Conservation (phyloP, 1,284 basidiomycete species). For the Marasmius sp. region DNA sequence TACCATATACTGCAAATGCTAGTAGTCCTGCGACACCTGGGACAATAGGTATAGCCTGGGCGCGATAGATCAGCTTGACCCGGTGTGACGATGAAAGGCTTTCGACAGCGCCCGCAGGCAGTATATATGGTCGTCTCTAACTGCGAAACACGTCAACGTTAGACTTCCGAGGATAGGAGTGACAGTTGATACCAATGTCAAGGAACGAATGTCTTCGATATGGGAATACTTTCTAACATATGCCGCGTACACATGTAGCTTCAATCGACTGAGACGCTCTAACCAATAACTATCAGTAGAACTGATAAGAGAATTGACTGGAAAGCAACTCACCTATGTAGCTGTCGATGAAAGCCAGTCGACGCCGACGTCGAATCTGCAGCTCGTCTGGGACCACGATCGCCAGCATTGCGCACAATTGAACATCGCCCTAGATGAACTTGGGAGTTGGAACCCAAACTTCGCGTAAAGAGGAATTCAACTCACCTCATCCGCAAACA, state of each 20-base stretch:
- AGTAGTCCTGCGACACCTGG: slow-evolving; percentile 47
- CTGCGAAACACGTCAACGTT: slow-evolving; percentile 32
- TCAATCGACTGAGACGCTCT: slow-evolving; percentile 64
- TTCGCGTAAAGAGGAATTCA: neutral
- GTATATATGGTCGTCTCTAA: slow-evolving; percentile 69
- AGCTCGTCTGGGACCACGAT: slow-evolving; percentile 61
- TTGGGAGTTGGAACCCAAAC: neutral
- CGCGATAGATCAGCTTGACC: slow-evolving; percentile 29
- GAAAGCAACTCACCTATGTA: slow-evolving; percentile 59
- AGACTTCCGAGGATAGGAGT: neutral
- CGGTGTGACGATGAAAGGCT: slow-evolving; percentile 46
- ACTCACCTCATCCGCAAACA: slow-evolving; percentile 61
- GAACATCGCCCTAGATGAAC: slow-evolving; percentile 61
- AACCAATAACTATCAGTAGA: neutral
- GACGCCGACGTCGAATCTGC: slow-evolving; percentile 39
- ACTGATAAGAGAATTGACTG: neutral
- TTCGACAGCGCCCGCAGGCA: slow-evolving; percentile 64
- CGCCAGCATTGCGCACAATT: slow-evolving; percentile 72
- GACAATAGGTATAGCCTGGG: slow-evolving; percentile 49
- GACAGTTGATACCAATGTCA: slow-evolving; percentile 45
- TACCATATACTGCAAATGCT: slow-evolving; percentile 72
- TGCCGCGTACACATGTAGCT: slow-evolving; percentile 62
- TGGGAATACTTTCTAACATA: slow-evolving; percentile 67
- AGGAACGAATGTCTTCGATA: slow-evolving; percentile 46
- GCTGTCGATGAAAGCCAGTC: slow-evolving; percentile 59